Evolutionary conservation across 2,329 filamentous ascomycete genomes (phyloP), one percentile per base, ranked within the genome.

Genomic region (Westerdykella aurantiaca): DNA sequence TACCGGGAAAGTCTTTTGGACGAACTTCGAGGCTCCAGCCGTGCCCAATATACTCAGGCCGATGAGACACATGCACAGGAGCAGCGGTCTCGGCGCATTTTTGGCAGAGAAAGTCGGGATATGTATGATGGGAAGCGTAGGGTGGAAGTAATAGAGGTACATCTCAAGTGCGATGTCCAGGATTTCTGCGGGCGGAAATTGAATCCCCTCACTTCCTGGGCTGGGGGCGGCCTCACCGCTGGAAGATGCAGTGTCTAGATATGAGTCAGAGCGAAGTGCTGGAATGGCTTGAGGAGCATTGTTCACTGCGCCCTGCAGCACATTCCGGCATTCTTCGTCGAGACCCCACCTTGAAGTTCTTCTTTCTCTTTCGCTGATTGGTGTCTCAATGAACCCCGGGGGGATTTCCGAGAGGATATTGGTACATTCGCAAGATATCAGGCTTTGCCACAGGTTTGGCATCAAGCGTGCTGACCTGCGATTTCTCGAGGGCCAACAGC

Each of bases 91-190:
- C 16, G 69, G 69, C 4, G 73, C 70, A 35, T 70, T 71, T 40
- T 72, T 73, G 1, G 74, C 73, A 12, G 69, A 72, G 47, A 78
- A 78, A 0, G 75, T 76, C 2, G 75, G 74, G 12, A 75, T 65
- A 51, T 78, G 75, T 6, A 78, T 71, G 47, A 78, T 76, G 0
- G 74, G 74, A 31, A 77, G 66, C 3, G 75, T 69, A 1, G 74
- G 72, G 43, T 78, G 74, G 45, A 77, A 77, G 31, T 73, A 72
- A 38, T 74, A 73, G 46, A 78, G 74, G 50, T 75, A 78, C 42
- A 76, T 68, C 52, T 78, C 75, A 16, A 78, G 55, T 7, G 74
- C 72, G 55, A 77, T 77, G 45, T 78, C 75, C 10, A 78, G 59
- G 6, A 77, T 72, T 49, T 78, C 75, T 4, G 73, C 71, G 2